A percentile compares a stretch with the other conserved stretches of the same genome.
Conservation (phyloP, 495 filamentous ascomycete species). For the Sordaria brevicollis region DNA sequence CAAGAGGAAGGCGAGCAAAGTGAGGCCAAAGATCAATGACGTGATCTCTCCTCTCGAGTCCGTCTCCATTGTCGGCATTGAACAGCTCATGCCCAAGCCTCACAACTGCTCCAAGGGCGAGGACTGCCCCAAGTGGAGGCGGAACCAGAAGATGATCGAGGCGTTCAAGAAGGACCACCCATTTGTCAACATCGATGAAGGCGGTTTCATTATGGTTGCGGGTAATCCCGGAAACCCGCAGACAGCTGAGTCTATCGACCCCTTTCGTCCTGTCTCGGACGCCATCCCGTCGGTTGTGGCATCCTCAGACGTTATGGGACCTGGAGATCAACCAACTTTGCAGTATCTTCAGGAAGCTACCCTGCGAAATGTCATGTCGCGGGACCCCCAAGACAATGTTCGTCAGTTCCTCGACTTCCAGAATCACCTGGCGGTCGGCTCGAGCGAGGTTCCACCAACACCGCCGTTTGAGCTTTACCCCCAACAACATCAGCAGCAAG, state of each 20-base stretch:
- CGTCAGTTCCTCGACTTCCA: constrained; percentile 80
- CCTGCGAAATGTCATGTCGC: constrained; percentile 52
- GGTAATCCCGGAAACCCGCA: constrained; percentile 63
- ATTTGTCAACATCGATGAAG: constrained; percentile 41
- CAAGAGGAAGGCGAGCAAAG: constrained; percentile 32
- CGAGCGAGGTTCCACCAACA: constrained; percentile 45
- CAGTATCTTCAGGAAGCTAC: constrained; percentile 58
- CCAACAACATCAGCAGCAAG: constrained; percentile 2
- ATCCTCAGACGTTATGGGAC: constrained; percentile 80
- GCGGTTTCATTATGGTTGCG: constrained; percentile 51
- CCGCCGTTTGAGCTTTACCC: constrained; percentile 44
- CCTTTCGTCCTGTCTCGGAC: constrained; percentile 49
- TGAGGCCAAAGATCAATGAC: constrained; percentile 43
- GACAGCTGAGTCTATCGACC: constrained; percentile 45
- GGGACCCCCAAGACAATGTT: constrained; percentile 87
- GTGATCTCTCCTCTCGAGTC: constrained; percentile 66
- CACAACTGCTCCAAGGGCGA: constrained; percentile 89
- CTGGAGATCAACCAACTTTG: constrained; percentile 47
- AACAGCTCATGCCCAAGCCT: constrained; percentile 72
- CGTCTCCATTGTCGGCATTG: constrained; percentile 85
- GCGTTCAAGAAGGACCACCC: constrained; percentile 61
- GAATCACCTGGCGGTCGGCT: constrained; percentile 38
- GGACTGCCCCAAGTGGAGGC: constrained; percentile 70
- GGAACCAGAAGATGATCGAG: constrained; percentile 58
- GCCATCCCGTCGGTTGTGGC: constrained; percentile 72